Percentiles rank a stretch among this genome's conserved stretches.
Conservation (phyloP, 202 grass and related monocot species). For the Bolboschoenoplectus hybrid region DNA sequence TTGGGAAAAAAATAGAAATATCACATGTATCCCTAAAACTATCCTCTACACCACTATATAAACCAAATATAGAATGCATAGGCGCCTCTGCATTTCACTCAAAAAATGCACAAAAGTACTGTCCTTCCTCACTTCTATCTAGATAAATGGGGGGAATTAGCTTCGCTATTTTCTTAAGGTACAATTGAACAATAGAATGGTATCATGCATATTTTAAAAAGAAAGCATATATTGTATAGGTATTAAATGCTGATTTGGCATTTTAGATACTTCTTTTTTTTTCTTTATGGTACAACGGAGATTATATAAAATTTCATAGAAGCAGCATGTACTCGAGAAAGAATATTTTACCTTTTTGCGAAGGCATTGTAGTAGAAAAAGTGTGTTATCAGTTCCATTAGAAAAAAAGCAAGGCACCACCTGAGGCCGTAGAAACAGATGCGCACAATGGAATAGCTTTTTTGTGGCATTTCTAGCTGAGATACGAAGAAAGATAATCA, state of each 20-base stretch:
- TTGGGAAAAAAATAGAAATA: not conserved
- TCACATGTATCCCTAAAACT: not conserved
- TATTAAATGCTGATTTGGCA: not conserved
- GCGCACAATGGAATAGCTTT: constrained; percentile 69
- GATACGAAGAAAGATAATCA: constrained; percentile 31
- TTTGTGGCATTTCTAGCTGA: constrained; percentile 85
- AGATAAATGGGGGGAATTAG: not conserved
- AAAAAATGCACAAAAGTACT: not conserved
- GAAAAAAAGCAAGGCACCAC: constrained; percentile 69
- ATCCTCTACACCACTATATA: not conserved
- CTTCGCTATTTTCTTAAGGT: not conserved
- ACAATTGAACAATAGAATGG: not conserved
- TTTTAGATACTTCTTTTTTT: not conserved
- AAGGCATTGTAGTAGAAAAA: constrained; percentile 93
- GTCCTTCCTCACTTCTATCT: not conserved
- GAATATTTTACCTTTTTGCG: constrained; percentile 63
- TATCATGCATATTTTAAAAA: not conserved
- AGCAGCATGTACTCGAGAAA: not conserved
- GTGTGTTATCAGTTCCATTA: constrained; percentile 90
- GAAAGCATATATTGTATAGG: not conserved
- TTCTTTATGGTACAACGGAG: not conserved
- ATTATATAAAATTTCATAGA: constrained; percentile 2
- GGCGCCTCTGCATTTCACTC: not conserved
- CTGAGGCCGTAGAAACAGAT: constrained; percentile 74
- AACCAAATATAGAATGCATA: not conserved